These are phyloP conservation scores for Candida methanosorbosa DNA, from an alignment of 805 yeast species.

Conservation along the genomic window DNA sequence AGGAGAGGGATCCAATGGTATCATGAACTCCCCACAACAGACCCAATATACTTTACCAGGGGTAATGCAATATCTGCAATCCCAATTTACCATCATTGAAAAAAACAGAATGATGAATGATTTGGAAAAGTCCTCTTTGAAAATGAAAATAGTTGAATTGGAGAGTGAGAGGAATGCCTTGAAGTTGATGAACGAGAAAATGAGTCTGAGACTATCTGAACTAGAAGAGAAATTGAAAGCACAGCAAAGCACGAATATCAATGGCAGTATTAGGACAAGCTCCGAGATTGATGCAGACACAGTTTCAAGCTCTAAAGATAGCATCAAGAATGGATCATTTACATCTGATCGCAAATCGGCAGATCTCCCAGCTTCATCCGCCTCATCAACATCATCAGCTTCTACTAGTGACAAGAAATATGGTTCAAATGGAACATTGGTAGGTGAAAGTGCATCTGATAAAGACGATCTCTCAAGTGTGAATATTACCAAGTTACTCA, in stretches of 20 bases:
- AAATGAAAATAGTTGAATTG: slow-evolving; percentile 39
- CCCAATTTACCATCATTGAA: slow-evolving; percentile 44
- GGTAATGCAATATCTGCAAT: slow-evolving; percentile 47
- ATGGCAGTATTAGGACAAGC: neutral
- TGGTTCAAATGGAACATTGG: no score
- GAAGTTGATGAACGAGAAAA: slow-evolving; percentile 31
- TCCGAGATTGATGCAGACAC: neutral
- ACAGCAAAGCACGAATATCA: slow-evolving; percentile 1
- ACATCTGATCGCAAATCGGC: neutral
- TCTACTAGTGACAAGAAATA: neutral
- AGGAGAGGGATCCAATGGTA: no score
- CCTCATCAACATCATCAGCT: neutral
- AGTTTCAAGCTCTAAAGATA: neutral
- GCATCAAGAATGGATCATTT: neutral
- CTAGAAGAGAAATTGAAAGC: slow-evolving; percentile 23
- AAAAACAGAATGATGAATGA: slow-evolving; percentile 40
- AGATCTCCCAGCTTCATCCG: neutral
- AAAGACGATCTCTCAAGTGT: slow-evolving; percentile 9
- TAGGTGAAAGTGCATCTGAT: neutral
- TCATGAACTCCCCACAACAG: no score
- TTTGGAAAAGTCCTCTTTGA: slow-evolving; percentile 42
- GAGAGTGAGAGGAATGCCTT: slow-evolving; percentile 44
- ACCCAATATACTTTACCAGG: slow-evolving; percentile 43
- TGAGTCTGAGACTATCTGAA: slow-evolving; percentile 28
- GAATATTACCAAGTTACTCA: slow-evolving; percentile 19